A percentile compares a stretch with the other conserved stretches of the same genome.
phyloP scores from a whole-genome alignment of 208 protist species.

The Leishmania major region DNA sequence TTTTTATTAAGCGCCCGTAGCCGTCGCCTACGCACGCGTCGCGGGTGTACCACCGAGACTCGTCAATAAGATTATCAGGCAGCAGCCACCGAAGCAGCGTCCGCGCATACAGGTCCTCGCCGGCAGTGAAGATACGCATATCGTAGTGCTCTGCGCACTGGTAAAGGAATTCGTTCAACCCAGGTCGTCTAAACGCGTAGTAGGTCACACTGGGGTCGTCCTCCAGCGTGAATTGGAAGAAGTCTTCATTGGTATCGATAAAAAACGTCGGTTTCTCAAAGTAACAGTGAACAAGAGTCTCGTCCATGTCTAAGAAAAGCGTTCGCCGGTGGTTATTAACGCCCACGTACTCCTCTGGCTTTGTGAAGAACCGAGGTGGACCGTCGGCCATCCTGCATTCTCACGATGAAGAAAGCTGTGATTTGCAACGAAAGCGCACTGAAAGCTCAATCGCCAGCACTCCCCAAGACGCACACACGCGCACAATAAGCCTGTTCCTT shows the following conservation, averaged over 20 bases:
- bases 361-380: conserved; percentile 34
- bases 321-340: conserved; percentile 31
- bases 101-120: conserved; percentile 60
- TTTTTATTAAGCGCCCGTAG: conserved; percentile 47
- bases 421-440: not conserved
- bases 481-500: not conserved
- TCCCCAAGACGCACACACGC: not conserved
- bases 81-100: conserved; percentile 52
- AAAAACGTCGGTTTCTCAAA: conserved; percentile 37
- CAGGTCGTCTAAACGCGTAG: conserved; percentile 61
- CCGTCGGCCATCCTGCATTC: conserved; percentile 23
- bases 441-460: not conserved
- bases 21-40: conserved; percentile 41
- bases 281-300: conserved; percentile 71
- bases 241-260: conserved; percentile 16
- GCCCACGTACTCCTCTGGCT: conserved; percentile 35
- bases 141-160: conserved; percentile 51
- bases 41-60: conserved; percentile 55
- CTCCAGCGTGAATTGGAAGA: conserved; percentile 30
- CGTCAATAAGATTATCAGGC: conserved; percentile 36
- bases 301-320: conserved; percentile 70
- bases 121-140: conserved; percentile 78
- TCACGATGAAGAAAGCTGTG: not conserved
- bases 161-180: conserved; percentile 48
- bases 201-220: conserved; percentile 32